A percentile compares a stretch with the other conserved stretches of the same genome.
These are phyloP conservation scores for Lachancea fermentati DNA, from an alignment of 805 yeast species.

Conservation along the genomic window DNA sequence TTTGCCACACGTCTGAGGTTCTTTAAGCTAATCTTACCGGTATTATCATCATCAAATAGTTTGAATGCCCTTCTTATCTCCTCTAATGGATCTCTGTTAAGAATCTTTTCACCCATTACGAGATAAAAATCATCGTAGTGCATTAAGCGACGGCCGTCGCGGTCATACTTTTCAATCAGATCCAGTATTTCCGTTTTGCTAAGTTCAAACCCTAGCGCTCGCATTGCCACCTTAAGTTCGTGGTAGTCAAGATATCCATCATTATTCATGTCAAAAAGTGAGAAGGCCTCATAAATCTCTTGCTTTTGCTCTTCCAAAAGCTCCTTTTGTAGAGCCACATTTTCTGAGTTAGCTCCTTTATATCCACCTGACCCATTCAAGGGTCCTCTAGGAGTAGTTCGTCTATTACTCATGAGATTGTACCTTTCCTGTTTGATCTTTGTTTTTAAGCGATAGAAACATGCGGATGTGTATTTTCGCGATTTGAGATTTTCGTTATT, in stretches of 20 bases:
- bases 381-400: conserved; percentile 9
- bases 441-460: background rate
- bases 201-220: conserved; percentile 89
- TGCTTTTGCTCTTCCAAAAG: conserved; percentile 81
- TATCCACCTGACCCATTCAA: conserved; percentile 5
- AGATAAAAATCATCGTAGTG: conserved; percentile 74
- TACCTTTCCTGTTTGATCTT: background rate
- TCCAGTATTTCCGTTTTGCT: conserved; percentile 68
- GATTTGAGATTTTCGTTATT: conserved; percentile 2
- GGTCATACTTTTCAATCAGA: conserved; percentile 74
- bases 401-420: conserved; percentile 9
- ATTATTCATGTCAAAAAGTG: conserved; percentile 84
- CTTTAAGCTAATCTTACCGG: conserved; percentile 78
- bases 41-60: conserved; percentile 80
- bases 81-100: conserved; percentile 85
- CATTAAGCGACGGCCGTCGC: conserved; percentile 66
- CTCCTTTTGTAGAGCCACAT: conserved; percentile 39
- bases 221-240: conserved; percentile 86
- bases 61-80: conserved; percentile 87
- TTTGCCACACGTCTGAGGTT: conserved; percentile 85
- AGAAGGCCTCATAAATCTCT: conserved; percentile 88
- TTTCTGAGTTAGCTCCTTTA: conserved; percentile 8
- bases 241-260: conserved; percentile 91
- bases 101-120: conserved; percentile 70
- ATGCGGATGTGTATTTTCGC: background rate